Percentiles rank a stretch among this genome's conserved stretches.
phyloP scores from a whole-genome alignment of 2,329 filamentous ascomycete genomes.

The Zymoseptoria ardabiliae region DNA sequence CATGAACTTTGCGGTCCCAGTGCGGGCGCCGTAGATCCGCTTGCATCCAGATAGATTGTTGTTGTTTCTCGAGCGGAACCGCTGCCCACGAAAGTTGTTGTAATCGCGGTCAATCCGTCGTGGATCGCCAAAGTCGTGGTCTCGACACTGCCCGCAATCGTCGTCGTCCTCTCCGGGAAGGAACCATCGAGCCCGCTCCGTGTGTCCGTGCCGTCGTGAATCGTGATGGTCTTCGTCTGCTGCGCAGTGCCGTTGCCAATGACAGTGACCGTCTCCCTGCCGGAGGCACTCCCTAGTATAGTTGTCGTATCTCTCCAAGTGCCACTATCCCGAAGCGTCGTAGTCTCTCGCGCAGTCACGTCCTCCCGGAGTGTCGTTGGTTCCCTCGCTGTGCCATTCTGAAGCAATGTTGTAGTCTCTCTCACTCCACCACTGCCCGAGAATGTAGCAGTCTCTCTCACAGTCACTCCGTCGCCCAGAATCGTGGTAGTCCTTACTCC shows the following conservation, averaged over 20 bases:
- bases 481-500: neutral
- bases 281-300: neutral
- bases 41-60: neutral
- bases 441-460: neutral
- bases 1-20: neutral
- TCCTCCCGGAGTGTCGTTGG: neutral
- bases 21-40: neutral
- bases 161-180: neutral
- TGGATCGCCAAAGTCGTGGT: neutral
- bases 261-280: neutral
- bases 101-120: neutral
- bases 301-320: neutral
- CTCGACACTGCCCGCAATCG: neutral
- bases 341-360: neutral
- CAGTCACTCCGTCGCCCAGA: neutral
- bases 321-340: neutral
- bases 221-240: neutral
- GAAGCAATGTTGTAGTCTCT: neutral
- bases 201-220: neutral
- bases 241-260: neutral
- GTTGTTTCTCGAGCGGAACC: neutral
- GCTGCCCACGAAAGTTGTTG: neutral
- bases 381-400: neutral
- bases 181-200: neutral
- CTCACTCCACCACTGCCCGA: neutral